phyloP scores from a whole-genome alignment of 768 basidiomycete species.

The Leccinum obscurum region DNA sequence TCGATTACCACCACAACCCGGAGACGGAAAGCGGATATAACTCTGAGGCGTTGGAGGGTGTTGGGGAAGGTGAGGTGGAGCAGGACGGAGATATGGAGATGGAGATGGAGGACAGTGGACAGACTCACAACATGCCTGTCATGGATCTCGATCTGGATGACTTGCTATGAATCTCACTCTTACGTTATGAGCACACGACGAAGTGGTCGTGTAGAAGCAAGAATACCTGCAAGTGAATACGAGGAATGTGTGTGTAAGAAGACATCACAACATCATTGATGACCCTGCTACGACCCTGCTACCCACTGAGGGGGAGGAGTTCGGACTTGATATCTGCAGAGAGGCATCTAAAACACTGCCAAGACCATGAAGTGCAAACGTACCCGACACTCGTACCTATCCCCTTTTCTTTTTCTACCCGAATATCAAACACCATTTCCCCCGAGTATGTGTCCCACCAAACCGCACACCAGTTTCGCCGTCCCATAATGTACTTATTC shows the following conservation, averaged over 20 bases:
- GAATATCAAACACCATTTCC: conserved; percentile 77
- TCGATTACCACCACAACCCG: conserved; percentile 39
- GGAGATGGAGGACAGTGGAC: conserved; percentile 23
- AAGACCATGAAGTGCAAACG: conserved; percentile 19
- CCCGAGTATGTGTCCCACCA: conserved; percentile 56
- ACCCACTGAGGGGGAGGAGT: conserved; percentile 46
- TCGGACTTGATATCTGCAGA: conserved; percentile 43
- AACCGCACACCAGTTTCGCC: conserved; percentile 84
- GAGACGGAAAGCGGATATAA: conserved; percentile 58
- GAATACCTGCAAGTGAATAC: background rate
- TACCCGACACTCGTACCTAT: conserved; percentile 79
- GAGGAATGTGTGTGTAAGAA: background rate
- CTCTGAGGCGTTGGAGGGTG: conserved; percentile 43
- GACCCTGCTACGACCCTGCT: conserved; percentile 15
- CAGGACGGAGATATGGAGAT: conserved; percentile 26
- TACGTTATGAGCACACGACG: background rate
- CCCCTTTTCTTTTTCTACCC: conserved; percentile 85
- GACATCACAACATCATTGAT: conserved; percentile 7
- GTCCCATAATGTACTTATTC: conserved; percentile 81
- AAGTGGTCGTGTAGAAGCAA: background rate
- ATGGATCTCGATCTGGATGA: conserved; percentile 32
- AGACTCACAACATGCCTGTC: conserved; percentile 23
- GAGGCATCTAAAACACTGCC: background rate
- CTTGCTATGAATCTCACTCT: conserved; percentile 18
- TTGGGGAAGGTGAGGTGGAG: conserved; percentile 28